Base-by-base conservation (phyloP, 2,329 filamentous ascomycete genomes). In the Eutypa lata region DNA sequence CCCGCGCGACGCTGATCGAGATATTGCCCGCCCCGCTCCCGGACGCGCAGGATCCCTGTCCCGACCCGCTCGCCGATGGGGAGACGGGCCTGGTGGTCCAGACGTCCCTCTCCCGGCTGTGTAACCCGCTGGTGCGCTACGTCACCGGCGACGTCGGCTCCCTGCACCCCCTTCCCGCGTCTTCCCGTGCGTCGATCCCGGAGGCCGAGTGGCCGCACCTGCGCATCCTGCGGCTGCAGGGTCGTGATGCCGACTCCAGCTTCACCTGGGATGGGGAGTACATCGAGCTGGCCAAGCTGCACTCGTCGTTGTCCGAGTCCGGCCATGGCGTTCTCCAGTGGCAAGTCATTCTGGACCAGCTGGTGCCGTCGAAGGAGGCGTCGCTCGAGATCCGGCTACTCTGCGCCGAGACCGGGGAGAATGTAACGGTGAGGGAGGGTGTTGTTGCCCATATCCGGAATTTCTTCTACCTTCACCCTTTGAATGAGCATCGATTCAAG, bases 41-140 rank as follows among this genome's bases (percentile, higher is more conserved):
- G 3, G 21, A 51, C 0, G 58, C 60, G 0, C 47, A 53, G 0
- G 53, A 57, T 2, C 13, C 14, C 1, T 2, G 44, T 1, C 13
- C 57, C 1, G 26, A 56, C 1, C 46, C 56, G 0, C 16, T 74
- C 0, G 61, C 65, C 0, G 61, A 69, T 0, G 73, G 71, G 1
- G 60, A 73, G 37, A 54, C 57, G 0, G 74, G 75, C 0, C 55
- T 73, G 1, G 61, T 78, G 16, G 69, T 72, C 1, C 72, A 75
- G 42, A 77, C 75, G 0, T 75, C 70, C 0, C 63, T 78, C 0
- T 65, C 69, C 21, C 68, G 73, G 1, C 56, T 76, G 2, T 68
- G 73, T 0, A 73, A 78, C 11, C 75, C 76, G 0, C 59, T 78
- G 0, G 63, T 78, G 1, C 70, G 75, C 26, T 78, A 77, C 49